Evolutionary conservation across 2,329 filamentous ascomycete species (phyloP), one percentile per base, ranked within the genome.

Genomic region (Truncatella angustata): DNA sequence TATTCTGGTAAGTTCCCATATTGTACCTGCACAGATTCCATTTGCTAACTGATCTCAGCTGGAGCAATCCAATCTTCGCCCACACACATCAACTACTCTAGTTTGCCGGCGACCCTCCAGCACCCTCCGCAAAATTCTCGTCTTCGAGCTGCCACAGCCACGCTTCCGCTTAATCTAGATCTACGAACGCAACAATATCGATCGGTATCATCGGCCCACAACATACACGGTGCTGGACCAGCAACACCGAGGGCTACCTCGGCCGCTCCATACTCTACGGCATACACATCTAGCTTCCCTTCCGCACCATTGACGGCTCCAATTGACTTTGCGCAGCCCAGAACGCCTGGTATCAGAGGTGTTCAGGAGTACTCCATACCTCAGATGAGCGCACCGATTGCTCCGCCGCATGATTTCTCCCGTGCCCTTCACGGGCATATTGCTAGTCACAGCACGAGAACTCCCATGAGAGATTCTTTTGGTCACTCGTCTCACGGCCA

Each of bases 341-440:
- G 76, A 37, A 75, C 74, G 3, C 70, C 72, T 12, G 65, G 64
- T 26, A 65, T 71, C 49, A 63, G 68, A 54, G 66, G 30, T 60
- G 66, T 70, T 26, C 67, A 66, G 18, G 77, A 81, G 50, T 81
- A 80, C 62, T 73, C 73, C 11, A 75, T 79, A 60, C 72, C 79
- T 3, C 79, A 82, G 60, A 71, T 82, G 69, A 80, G 75, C 59
- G 77, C 79, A 2, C 79, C 79, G 1, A 79, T 81, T 52, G 73
- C 74, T 3, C 74, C 78, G 3, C 69, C 79, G 0, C 74, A 73
- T 49, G 80, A 83, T 50, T 82, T 82, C 57, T 70, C 72, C 2
- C 74, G 76, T 52, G 73, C 75, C 4, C 71, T 79, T 53, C 73
- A 77, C 35, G 71, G 70, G 5, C 72, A 64, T 60, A 66, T 76